A percentile compares a stretch with the other conserved stretches of the same genome.
Conservation (phyloP, 2,329 filamentous ascomycete genomes). For the Pseudogymnoascus sp. region DNA sequence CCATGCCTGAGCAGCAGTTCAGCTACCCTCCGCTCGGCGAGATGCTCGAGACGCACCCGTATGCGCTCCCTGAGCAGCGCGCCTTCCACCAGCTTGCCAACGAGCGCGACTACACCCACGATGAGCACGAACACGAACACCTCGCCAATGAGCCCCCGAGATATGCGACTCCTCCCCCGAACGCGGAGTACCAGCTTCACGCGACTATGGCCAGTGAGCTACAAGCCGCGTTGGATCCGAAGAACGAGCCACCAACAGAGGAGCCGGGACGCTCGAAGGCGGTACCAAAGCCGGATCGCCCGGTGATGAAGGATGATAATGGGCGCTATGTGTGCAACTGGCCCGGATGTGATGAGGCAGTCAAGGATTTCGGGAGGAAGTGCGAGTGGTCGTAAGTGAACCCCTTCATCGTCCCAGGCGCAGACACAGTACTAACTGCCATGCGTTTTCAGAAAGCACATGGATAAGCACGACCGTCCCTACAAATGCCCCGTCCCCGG, state of each 20-base stretch:
- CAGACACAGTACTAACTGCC: background rate
- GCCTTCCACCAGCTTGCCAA: slow-evolving; percentile 10
- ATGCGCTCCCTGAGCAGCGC: slow-evolving; percentile 5
- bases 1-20: slow-evolving; percentile 10
- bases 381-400: slow-evolving; percentile 86
- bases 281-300: slow-evolving; percentile 50
- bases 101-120: slow-evolving; percentile 11
- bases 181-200: slow-evolving; percentile 18
- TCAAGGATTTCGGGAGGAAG: slow-evolving; percentile 64
- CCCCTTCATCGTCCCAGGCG: background rate
- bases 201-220: slow-evolving; percentile 14
- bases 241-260: slow-evolving; percentile 25
- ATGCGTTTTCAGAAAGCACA: slow-evolving; percentile 64
- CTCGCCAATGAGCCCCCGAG: slow-evolving; percentile 22
- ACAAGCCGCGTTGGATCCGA: slow-evolving; percentile 18
- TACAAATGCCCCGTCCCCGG: slow-evolving; percentile 77
- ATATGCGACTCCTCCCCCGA: slow-evolving; percentile 21
- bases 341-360: slow-evolving; percentile 56
- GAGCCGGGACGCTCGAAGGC: slow-evolving; percentile 34
- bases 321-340: slow-evolving; percentile 72
- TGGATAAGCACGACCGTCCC: slow-evolving; percentile 94
- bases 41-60: slow-evolving; percentile 4
- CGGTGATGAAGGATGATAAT: slow-evolving; percentile 52
- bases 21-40: slow-evolving; percentile 10
- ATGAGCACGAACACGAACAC: slow-evolving; percentile 17